Conservation (phyloP, 257 asterid genomes). For the Solanum arcanum region DNA sequence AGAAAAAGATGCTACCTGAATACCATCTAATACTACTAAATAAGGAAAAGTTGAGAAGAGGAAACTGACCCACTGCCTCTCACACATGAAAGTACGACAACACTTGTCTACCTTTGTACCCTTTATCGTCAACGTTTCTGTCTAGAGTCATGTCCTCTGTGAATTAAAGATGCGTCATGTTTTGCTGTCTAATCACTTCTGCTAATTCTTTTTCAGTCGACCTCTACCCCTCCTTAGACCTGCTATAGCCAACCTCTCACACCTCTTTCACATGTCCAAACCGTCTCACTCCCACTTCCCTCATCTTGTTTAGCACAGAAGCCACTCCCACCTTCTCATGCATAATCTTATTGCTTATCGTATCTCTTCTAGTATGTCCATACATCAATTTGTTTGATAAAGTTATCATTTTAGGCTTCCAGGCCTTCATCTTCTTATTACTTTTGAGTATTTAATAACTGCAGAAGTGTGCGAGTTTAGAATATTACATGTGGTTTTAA, state of each 20-base stretch:
- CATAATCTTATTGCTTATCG: not conserved
- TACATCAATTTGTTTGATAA: not conserved
- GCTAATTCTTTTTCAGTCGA: not conserved
- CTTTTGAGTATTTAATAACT: not conserved
- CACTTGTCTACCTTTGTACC: not conserved
- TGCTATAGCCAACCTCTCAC: not conserved
- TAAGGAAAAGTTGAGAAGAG: not conserved
- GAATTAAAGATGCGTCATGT: not conserved
- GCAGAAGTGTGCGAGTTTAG: not conserved
- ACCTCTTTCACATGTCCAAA: not conserved
- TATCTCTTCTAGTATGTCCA: not conserved
- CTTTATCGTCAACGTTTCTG: not conserved
- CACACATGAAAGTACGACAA: not conserved
- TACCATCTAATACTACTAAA: not conserved
- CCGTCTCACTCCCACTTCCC: not conserved
- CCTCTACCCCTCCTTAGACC: not conserved
- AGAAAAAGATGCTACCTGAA: not conserved
- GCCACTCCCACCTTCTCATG: not conserved
- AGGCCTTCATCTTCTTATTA: not conserved
- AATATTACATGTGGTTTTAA: not conserved
- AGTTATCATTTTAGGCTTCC: not conserved
- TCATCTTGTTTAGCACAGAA: not conserved
- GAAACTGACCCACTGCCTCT: not conserved
- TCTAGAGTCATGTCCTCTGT: not conserved
- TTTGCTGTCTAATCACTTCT: not conserved